phyloP scores from a whole-genome alignment of 1,284 basidiomycete species.

The Tranzscheliella williamsii region DNA sequence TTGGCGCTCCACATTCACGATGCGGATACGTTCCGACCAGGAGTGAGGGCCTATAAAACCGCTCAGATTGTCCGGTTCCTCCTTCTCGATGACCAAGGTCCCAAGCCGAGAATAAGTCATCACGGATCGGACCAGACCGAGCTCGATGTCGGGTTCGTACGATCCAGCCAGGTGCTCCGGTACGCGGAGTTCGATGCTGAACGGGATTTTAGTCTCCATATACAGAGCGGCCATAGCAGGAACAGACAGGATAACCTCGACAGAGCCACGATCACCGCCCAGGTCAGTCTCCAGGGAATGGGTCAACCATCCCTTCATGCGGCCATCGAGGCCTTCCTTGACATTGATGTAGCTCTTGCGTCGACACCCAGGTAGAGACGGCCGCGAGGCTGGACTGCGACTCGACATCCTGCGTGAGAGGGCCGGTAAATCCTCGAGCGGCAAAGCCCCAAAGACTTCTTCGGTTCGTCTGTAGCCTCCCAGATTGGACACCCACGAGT shows the following conservation, averaged over 20 bases:
- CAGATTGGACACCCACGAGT: slow-evolving; percentile 32
- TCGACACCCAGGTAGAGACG: slow-evolving; percentile 4
- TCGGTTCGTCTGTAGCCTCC: slow-evolving; percentile 30
- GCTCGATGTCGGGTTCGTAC: slow-evolving; percentile 23
- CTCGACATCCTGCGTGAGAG: slow-evolving; percentile 7
- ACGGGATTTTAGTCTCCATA: slow-evolving; percentile 43
- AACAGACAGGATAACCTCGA: slow-evolving; percentile 37
- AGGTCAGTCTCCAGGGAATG: slow-evolving; percentile 31
- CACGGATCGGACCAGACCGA: slow-evolving; percentile 32
- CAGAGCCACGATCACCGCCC: slow-evolving; percentile 9
- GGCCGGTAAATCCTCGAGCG: slow-evolving; percentile 5
- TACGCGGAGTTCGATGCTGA: slow-evolving; percentile 36
- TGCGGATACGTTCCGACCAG: slow-evolving; percentile 36
- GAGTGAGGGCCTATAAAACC: slow-evolving; percentile 35
- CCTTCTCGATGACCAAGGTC: slow-evolving; percentile 35
- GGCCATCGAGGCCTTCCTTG: slow-evolving; percentile 38
- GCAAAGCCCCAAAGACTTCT: slow-evolving; percentile 36
- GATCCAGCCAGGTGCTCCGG: slow-evolving; percentile 12
- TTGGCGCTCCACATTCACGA: slow-evolving; percentile 34
- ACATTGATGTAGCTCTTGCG: slow-evolving; percentile 43
- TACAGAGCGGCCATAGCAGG: slow-evolving; percentile 40
- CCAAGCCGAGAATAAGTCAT: slow-evolving; percentile 41
- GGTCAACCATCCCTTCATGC: slow-evolving; percentile 40
- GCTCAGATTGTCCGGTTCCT: slow-evolving; percentile 31
- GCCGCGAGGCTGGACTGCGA: slow-evolving; percentile 10